Conservation (phyloP, 805 yeast genomes). For the Candida pseudoglaebosa region DNA sequence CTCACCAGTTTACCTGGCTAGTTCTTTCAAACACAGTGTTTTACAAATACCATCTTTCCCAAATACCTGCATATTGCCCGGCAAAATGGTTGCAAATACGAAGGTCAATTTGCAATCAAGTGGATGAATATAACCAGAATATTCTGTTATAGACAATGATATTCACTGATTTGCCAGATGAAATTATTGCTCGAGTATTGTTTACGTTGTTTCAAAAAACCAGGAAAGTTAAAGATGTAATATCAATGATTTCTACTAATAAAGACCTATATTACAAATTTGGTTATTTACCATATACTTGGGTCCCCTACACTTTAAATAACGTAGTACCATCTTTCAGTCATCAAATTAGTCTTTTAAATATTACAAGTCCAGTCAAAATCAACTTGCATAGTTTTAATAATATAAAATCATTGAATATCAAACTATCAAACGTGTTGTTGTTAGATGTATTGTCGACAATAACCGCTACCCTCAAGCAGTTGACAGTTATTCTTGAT, state of each 20-base stretch:
- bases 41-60: no score
- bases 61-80: no score
- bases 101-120: no score
- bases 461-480: background rate
- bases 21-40: no score
- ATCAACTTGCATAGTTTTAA: background rate
- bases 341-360: background rate
- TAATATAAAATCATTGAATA: background rate
- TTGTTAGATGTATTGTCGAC: background rate
- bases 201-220: background rate
- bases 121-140: background rate
- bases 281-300: background rate
- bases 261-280: background rate
- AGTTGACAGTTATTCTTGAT: background rate
- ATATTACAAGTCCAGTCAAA: background rate
- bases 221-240: background rate
- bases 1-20: no score
- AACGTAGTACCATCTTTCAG: background rate
- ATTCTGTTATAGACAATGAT: background rate
- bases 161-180: constrained; percentile 5
- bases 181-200: constrained; percentile 6
- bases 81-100: constrained; percentile 2
- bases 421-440: background rate
- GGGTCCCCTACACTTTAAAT: constrained; percentile 1
- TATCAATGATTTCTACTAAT: background rate